Percentiles rank a stretch among this genome's conserved stretches.
These are phyloP conservation scores for Gnetum montanum DNA, from an alignment of 75 land plant species.

Conservation along the genomic window DNA sequence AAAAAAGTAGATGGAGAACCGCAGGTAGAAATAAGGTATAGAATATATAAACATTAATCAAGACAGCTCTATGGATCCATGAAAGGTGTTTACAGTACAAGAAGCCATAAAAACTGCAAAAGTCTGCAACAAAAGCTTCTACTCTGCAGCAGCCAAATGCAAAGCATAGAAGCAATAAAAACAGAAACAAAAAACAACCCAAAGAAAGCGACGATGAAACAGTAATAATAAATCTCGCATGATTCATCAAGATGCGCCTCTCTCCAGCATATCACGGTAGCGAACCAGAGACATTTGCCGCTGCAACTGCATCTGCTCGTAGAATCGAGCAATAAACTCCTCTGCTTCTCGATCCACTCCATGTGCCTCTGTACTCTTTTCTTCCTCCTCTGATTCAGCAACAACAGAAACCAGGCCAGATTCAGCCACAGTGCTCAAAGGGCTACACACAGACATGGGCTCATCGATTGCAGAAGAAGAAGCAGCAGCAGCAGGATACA, in stretches of 20 bases:
- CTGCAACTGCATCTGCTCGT: conserved; percentile 51
- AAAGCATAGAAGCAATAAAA: too few species aligned
- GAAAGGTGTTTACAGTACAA: too few species aligned
- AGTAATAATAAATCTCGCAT: too few species aligned
- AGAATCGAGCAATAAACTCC: conserved; percentile 44
- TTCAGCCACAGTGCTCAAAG: not conserved
- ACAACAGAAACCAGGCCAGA: conserved; percentile 1
- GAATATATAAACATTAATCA: too few species aligned
- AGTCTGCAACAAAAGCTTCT: too few species aligned
- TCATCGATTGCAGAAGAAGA: not conserved
- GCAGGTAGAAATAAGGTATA: too few species aligned
- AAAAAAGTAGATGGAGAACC: too few species aligned
- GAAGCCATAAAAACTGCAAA: too few species aligned
- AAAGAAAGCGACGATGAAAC: not conserved
- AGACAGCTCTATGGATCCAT: too few species aligned
- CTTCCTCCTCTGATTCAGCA: not conserved
- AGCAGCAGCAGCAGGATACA: not conserved
- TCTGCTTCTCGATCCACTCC: conserved; percentile 49
- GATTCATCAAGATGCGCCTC: not conserved
- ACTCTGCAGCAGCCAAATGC: too few species aligned
- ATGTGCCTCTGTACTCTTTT: conserved; percentile 6
- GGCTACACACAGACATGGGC: not conserved
- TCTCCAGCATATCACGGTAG: conserved; percentile 25
- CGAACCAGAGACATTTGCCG: conserved; percentile 32
- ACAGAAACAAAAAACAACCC: too few species aligned